Base-by-base conservation (phyloP, 192 early-diverging fungal species). In the Umbelopsis isabellina region DNA sequence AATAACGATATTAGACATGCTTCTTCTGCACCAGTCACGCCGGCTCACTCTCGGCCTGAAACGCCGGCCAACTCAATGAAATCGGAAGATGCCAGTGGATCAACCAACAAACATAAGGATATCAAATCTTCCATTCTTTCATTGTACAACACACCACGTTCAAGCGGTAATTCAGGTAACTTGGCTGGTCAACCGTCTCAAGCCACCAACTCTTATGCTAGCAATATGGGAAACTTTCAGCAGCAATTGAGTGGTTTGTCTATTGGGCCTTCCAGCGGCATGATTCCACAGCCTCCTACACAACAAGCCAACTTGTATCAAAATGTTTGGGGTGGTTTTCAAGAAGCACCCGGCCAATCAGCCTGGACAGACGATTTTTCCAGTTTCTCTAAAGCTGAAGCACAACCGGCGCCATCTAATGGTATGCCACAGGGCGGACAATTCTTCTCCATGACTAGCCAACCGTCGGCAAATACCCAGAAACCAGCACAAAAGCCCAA, bases 121-220 rank as follows among this genome's bases (percentile, higher is more conserved):
- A 45, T 79, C 11, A 79, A 79, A 27, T 75, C 74, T 11, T 79
- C 78, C 12, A 80, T 80, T 51, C 52, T 80, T 1, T 80, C 79
- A 8, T 55, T 80, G 46, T 80, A 80, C 68, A 66, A 58, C 25
- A 46, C 69, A 66, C 55, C 55, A 61, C 15, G 33, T 18, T 18
- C 46, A 16, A 65, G 25, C 11, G 53, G 51, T 5, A 68, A 20
- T 48, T 37, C 46, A 27, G 18, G 44, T 5, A 55, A 16, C 0
- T 30, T 49, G 21, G 11, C 21, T 33, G n/a, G 53, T 35, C 72
- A 65, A 45, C 65, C 23, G n/a, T 18, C 46, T 18, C 46, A 47
- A 20, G 47, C 41, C 46, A 47, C 4, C 30, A 41, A 11, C 25
- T 55, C 9, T 37, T 66, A 50, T 49, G 64, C 46, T 30, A 52